These are phyloP conservation scores for Xanthoconium separans DNA, from an alignment of 1,284 basidiomycete species.

Conservation along the genomic window DNA sequence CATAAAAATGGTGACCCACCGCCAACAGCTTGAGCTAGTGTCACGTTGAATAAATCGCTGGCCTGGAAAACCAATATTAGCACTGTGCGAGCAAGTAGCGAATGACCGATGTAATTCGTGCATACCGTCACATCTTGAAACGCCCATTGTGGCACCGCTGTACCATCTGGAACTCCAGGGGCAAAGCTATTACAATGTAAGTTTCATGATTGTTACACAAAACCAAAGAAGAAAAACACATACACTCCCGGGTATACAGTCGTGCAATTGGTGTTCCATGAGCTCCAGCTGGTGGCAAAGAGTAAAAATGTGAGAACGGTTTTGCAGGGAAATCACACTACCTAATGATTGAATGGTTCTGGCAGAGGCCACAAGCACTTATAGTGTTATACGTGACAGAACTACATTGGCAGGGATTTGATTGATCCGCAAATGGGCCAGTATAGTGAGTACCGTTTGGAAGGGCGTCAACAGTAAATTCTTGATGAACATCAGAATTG, in stretches of 20 bases:
- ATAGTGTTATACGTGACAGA: constrained; percentile 33
- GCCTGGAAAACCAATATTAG: constrained; percentile 15
- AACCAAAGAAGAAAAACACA: constrained; percentile 5
- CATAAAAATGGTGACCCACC: constrained; percentile 19
- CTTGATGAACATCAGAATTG: constrained; percentile 19
- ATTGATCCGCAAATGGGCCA: constrained; percentile 18
- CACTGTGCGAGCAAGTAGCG: not conserved
- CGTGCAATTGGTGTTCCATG: constrained; percentile 29
- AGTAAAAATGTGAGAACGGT: not conserved
- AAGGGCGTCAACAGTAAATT: constrained; percentile 21
- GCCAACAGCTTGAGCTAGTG: constrained; percentile 22
- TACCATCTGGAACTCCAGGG: constrained; percentile 23
- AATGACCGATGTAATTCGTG: not conserved
- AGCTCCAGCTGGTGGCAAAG: constrained; percentile 26
- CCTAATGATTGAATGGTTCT: constrained; percentile 24
- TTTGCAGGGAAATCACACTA: not conserved
- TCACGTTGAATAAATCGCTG: constrained; percentile 16
- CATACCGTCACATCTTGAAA: constrained; percentile 32
- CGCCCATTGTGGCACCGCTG: constrained; percentile 33
- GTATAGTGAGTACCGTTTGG: constrained; percentile 15
- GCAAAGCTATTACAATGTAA: constrained; percentile 22
- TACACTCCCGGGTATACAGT: constrained; percentile 19
- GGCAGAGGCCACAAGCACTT: constrained; percentile 36
- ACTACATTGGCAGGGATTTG: constrained; percentile 33
- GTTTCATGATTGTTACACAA: not conserved